phyloP scores from a whole-genome alignment of 441 rosid genomes.

The Omphalea diandra region DNA sequence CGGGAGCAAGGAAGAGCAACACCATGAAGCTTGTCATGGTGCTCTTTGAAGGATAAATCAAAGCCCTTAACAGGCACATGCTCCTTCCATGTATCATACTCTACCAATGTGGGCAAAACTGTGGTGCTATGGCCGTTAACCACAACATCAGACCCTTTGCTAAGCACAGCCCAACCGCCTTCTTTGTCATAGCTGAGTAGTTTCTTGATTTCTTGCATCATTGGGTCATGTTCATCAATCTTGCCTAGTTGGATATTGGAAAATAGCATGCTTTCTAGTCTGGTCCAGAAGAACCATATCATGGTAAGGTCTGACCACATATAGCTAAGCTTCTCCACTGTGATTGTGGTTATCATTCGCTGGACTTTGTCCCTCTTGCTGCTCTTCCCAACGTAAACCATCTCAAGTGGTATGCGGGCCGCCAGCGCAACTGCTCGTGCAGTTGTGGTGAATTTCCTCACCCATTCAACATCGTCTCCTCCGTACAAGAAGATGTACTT shows the following conservation, averaged over 20 bases:
- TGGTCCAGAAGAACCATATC: constrained; percentile 78
- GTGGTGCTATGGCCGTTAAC: constrained; percentile 49
- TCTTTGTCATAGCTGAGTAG: constrained; percentile 62
- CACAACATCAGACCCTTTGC: constrained; percentile 44
- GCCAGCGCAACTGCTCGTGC: constrained; percentile 45
- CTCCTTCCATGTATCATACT: constrained; percentile 50
- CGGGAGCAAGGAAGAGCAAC: constrained; percentile 57
- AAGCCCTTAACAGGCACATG: constrained; percentile 43
- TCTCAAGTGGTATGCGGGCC: constrained; percentile 53
- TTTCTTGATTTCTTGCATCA: constrained; percentile 57
- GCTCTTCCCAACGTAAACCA: constrained; percentile 80
- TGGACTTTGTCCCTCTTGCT: constrained; percentile 49
- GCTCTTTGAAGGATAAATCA: constrained; percentile 44
- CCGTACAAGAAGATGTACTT: constrained; percentile 74
- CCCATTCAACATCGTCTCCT: constrained; percentile 79
- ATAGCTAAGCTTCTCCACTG: constrained; percentile 50
- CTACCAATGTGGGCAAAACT: constrained; percentile 41
- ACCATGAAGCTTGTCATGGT: constrained; percentile 39
- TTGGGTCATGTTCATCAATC: constrained; percentile 43
- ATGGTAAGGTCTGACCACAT: constrained; percentile 44
- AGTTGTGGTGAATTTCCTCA: constrained; percentile 44
- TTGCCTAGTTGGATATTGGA: constrained; percentile 55
- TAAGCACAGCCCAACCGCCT: constrained; percentile 73
- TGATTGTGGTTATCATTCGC: constrained; percentile 39
- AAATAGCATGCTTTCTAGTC: constrained; percentile 74